Percentiles rank a stretch among this genome's conserved stretches.
Evolutionary conservation across 768 basidiomycete genomes (phyloP).

Genomic region (Omphalotus guepiniiformis): DNA sequence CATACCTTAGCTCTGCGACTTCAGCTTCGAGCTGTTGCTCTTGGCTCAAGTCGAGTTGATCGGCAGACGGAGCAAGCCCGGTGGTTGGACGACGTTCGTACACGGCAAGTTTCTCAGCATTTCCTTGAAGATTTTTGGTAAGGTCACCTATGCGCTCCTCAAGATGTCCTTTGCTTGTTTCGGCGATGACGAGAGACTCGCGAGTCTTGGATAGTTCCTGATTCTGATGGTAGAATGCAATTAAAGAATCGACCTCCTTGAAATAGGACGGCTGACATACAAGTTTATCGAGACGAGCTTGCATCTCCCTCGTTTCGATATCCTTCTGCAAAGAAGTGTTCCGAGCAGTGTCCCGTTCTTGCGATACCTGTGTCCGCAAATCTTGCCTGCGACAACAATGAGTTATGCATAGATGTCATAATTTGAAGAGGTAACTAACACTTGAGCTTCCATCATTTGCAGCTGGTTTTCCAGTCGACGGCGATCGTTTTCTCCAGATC

Average conservation of each 20-base stretch:
- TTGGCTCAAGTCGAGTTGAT: constrained; percentile 34
- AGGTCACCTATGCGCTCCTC: constrained; percentile 68
- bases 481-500: constrained; percentile 79
- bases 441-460: constrained; percentile 73
- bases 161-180: constrained; percentile 76
- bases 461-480: constrained; percentile 76
- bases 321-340: constrained; percentile 78
- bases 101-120: constrained; percentile 80
- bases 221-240: constrained; percentile 34
- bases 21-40: constrained; percentile 83
- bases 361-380: constrained; percentile 58
- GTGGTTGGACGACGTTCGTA: constrained; percentile 66
- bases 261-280: constrained; percentile 36
- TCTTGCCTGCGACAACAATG: constrained; percentile 54
- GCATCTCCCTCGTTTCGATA: constrained; percentile 72
- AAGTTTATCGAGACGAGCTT: constrained; percentile 62
- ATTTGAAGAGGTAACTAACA: constrained; percentile 39
- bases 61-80: constrained; percentile 6
- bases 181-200: constrained; percentile 64
- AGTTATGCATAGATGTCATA: not conserved
- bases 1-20: constrained; percentile 79
- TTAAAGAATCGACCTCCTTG: too few relatives aligned
- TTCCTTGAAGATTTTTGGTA: constrained; percentile 61
- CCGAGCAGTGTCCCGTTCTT: constrained; percentile 73
- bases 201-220: constrained; percentile 65